Base-by-base conservation (phyloP, 2,329 filamentous ascomycete species). In the Fusarium sp. region DNA sequence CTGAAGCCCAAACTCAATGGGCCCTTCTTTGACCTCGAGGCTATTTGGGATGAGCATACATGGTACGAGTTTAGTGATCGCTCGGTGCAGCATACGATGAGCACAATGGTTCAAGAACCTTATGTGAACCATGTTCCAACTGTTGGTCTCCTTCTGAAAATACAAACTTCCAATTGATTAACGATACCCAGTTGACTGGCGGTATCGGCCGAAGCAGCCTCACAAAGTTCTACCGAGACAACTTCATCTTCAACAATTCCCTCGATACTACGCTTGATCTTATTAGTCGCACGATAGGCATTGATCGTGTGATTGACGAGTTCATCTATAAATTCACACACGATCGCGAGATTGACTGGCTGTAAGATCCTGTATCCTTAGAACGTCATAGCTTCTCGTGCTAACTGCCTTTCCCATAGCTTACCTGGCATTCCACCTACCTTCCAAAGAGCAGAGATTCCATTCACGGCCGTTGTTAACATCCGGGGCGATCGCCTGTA, bases 81-180 rank as follows among this genome's bases (percentile, higher is more conserved):
- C 20, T 89, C 89, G 7, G 92, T 94, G 0, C 89, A 90, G 72
- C 88, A 90, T 72, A 95, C 93, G 0, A 95, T 95, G 93, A 86
- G 86, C 28, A 95, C 93, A 0, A 95, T 95, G 93, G 92, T 94
- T 4, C 86, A 91, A 56, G 90, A 94, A 79, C 93, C 93, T 5
- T 94, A 95, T 75, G 93, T 95, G 5, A 95, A 95, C 78, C 92
- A 95, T 78, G 85, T 94, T 10, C 91, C 93, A 0, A 94, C 92
- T 0, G 86, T 91, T 77, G 84, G 57, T 7, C 6, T 85, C 72
- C 22, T 5, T 3, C 18, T 13, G 20, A 15, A 6, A 0, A 3
- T 8, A 1, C 5, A 2, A 5, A 6, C 0, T 10, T 13, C 2
- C 2, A 10, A 6, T 30, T 61, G 11, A 55, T 26, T 10, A 10